Conservation (phyloP, 2,329 filamentous ascomycete species). For the Celoporthe dispersa region DNA sequence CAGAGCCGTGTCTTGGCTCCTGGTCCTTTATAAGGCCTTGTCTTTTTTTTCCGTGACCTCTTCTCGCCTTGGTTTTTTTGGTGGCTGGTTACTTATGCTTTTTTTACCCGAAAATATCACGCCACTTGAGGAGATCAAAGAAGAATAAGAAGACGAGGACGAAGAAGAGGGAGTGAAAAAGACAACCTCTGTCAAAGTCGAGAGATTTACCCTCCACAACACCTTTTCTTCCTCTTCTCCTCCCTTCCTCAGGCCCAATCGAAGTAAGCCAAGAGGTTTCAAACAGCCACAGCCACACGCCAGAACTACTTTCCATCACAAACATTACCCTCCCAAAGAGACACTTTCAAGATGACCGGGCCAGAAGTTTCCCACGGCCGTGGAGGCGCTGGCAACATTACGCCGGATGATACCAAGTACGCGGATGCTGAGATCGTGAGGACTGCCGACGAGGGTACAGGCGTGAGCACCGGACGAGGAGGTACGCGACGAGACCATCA, state of each 20-base stretch:
- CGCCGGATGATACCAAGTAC: constrained; percentile 60
- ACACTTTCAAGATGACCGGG: constrained; percentile 37
- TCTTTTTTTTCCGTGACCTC: background rate
- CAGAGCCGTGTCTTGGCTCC: background rate
- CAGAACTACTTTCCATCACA: background rate
- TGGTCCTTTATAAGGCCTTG: background rate
- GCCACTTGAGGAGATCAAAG: background rate
- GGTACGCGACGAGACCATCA: constrained; percentile 45
- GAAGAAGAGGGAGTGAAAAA: background rate
- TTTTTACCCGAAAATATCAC: background rate
- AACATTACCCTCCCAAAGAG: background rate
- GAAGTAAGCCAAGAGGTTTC: background rate
- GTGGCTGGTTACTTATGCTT: background rate
- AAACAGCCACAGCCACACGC: background rate
- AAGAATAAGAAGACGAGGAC: background rate
- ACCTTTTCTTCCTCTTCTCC: background rate
- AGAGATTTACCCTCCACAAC: background rate
- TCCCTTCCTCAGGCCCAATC: background rate
- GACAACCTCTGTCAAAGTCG: background rate
- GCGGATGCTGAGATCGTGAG: constrained; percentile 66
- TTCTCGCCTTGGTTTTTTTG: background rate
- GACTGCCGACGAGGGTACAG: constrained; percentile 56
- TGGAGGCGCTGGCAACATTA: constrained; percentile 66
- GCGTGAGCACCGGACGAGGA: constrained; percentile 64
- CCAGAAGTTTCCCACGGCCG: constrained; percentile 64